phyloP scores from a whole-genome alignment of 2,329 filamentous ascomycete genomes.

The Zasmidium angulare region DNA sequence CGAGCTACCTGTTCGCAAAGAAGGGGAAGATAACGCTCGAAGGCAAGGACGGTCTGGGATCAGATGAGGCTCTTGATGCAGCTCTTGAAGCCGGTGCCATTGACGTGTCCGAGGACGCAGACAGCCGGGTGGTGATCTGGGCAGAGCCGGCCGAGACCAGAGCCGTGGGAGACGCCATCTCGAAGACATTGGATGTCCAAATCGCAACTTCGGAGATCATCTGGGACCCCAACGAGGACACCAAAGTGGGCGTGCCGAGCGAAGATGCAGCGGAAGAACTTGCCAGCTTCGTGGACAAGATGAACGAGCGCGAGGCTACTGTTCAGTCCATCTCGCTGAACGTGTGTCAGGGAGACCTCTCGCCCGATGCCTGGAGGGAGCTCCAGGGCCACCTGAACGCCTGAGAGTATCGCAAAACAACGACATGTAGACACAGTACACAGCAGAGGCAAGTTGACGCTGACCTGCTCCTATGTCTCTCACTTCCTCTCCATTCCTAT shows the following conservation, averaged over 20 bases:
- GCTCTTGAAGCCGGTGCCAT: conserved; percentile 83
- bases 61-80: conserved; percentile 73
- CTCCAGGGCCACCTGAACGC: conserved; percentile 25
- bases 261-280: conserved; percentile 58
- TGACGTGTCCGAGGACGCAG: conserved; percentile 66
- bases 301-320: conserved; percentile 65
- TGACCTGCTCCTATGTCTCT: neutral
- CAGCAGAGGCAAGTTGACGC: neutral
- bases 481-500: neutral
- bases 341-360: conserved; percentile 39
- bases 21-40: conserved; percentile 74
- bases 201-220: conserved; percentile 77
- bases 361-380: conserved; percentile 28
- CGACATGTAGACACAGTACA: neutral
- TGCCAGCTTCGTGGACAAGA: conserved; percentile 56
- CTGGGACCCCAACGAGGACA: conserved; percentile 81
- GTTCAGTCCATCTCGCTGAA: conserved; percentile 83
- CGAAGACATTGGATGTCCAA: conserved; percentile 62
- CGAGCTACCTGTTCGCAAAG: conserved; percentile 81
- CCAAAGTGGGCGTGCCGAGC: conserved; percentile 63
- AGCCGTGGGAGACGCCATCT: conserved; percentile 63
- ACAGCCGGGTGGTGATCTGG: conserved; percentile 70
- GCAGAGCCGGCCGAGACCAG: conserved; percentile 67
- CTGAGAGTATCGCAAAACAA: neutral
- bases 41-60: conserved; percentile 54